These are phyloP conservation scores for Alternaria ventricosa DNA, from an alignment of 2,329 filamentous ascomycete species.

Conservation along the genomic window DNA sequence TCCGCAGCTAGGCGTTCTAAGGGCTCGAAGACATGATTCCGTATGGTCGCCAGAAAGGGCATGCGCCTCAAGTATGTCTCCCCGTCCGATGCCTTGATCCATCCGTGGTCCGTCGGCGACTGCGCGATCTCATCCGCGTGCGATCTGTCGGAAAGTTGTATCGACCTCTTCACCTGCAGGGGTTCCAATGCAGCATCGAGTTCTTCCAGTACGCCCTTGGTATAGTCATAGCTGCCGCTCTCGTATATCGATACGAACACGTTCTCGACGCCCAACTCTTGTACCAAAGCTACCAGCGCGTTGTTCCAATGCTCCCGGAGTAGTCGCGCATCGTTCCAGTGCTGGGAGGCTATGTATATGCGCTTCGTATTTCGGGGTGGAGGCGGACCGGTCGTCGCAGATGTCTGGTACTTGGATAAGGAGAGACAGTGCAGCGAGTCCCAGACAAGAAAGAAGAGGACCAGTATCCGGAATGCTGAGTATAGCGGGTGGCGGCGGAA, in stretches of 20 bases:
- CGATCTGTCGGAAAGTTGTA: constrained; percentile 65
- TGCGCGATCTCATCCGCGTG: constrained; percentile 46
- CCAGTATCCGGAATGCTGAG: constrained; percentile 23
- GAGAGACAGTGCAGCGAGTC: constrained; percentile 29
- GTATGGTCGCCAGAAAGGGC: constrained; percentile 68
- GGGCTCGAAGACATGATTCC: constrained; percentile 69
- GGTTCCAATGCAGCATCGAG: constrained; percentile 63
- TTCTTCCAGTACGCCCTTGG: constrained; percentile 65
- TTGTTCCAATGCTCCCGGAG: constrained; percentile 68
- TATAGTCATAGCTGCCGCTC: constrained; percentile 73
- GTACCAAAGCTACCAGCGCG: constrained; percentile 64
- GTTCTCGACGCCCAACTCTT: constrained; percentile 66
- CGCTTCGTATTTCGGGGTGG: constrained; percentile 31
- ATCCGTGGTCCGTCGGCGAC: constrained; percentile 54
- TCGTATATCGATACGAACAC: constrained; percentile 73
- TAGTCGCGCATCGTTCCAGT: constrained; percentile 70
- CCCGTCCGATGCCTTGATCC: constrained; percentile 64
- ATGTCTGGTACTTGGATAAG: constrained; percentile 24
- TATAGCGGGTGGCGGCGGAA: constrained; percentile 28
- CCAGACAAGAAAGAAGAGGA: constrained; percentile 27
- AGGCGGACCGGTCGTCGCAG: constrained; percentile 10
- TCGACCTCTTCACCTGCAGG: constrained; percentile 60
- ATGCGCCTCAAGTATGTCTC: constrained; percentile 67
- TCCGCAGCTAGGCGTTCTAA: constrained; percentile 59
- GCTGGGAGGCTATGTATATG: constrained; percentile 73